Evolutionary conservation across 257 asterid genomes (phyloP), one percentile per base, ranked within the genome.

Genomic region (Solanum tarijense): DNA sequence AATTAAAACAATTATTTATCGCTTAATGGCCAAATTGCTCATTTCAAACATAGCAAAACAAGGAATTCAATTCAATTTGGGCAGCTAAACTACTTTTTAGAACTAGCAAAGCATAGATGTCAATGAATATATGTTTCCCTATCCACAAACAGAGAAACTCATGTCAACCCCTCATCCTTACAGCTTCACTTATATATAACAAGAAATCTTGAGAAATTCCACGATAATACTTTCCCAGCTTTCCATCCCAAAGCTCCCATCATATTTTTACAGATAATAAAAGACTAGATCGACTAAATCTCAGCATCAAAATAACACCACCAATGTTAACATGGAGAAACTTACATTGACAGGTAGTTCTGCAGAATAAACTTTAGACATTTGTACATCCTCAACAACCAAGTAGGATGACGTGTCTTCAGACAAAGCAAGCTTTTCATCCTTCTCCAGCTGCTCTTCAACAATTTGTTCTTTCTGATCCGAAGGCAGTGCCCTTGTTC

Each of bases 301-400:
- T 78, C 65, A 43, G 38, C 27, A 29, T 79, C 84, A 27, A 34
- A 34, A 8, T 5, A 41, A 41, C 65, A 14, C 66, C 38, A 27
- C 13, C 36, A 82, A 73, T 41, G 65, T 75, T 75, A 83, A 23
- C 36, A 23, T 72, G 65, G 39, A 58, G 46, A 35, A 62, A 69
- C 98, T 91, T 90, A 95, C 99, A 87, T 89, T 89, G 87, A 93
- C 60, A 8, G 97, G 97, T 83, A 95, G 89, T 87, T 94, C 98
- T 32, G 88, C 81, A 4, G 97, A 87, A 83, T 89, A 93, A 86
- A 94, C 94, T 89, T 93, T 91, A 32, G 91, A 88, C 98, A 95
- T 87, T 83, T 93, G 91, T 74, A 89, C 92, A 72, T 95, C 98
- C 75, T 95, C 95, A 60, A 87, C 90, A 18, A 91, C 91, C 89